phyloP scores from a whole-genome alignment of 768 basidiomycete genomes.

The Amanita muscaria region DNA sequence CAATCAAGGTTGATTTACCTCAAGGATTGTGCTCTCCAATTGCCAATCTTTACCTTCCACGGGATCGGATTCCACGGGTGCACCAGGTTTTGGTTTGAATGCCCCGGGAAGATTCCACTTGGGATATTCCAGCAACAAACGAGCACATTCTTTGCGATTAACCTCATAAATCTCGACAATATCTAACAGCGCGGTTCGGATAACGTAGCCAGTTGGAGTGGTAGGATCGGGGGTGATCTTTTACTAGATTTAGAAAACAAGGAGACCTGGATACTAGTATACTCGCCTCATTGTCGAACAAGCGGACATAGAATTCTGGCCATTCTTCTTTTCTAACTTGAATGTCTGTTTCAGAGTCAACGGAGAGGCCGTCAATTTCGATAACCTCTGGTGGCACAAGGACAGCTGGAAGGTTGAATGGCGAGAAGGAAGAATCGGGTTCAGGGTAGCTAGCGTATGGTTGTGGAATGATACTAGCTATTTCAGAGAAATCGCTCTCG shows the following conservation, averaged over 20 bases:
- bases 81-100: conserved; percentile 72
- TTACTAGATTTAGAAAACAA: conserved; percentile 4
- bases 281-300: conserved; percentile 56
- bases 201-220: conserved; percentile 69
- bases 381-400: conserved; percentile 85
- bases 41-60: conserved; percentile 70
- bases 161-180: conserved; percentile 86
- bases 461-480: conserved; percentile 48
- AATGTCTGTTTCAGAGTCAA: conserved; percentile 62
- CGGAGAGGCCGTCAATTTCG: conserved; percentile 64
- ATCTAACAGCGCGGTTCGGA: conserved; percentile 69
- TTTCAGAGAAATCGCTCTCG: conserved; percentile 48
- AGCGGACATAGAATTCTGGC: conserved; percentile 59
- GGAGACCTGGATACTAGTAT: not conserved
- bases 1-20: conserved; percentile 36
- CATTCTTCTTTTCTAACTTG: conserved; percentile 77
- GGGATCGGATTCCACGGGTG: conserved; percentile 41
- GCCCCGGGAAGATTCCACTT: conserved; percentile 78
- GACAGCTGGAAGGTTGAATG: conserved; percentile 67
- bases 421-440: conserved; percentile 28
- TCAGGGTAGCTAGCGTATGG: conserved; percentile 49
- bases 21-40: conserved; percentile 81
- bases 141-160: conserved; percentile 91
- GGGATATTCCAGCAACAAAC: conserved; percentile 76
- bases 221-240: conserved; percentile 73